Percentiles rank a stretch among this genome's conserved stretches.
Conservation (phyloP, 148 eudicot genomes). For the Vaccinium corymbosum region DNA sequence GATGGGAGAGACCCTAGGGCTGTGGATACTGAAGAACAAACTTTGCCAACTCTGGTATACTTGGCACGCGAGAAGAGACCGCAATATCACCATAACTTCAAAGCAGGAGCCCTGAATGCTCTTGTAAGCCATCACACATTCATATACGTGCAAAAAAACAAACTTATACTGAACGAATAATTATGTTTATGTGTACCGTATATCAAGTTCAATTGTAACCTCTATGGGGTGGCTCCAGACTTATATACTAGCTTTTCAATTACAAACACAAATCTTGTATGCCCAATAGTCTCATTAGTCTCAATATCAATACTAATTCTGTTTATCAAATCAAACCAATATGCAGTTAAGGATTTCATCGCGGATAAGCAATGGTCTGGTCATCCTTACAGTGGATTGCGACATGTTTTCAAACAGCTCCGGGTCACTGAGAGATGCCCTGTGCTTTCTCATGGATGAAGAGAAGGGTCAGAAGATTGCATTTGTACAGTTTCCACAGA, state of each 20-base stretch:
- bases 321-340: no score
- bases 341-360: slow-evolving; percentile 15
- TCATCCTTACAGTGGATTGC: slow-evolving; percentile 13
- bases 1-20: slow-evolving; percentile 10
- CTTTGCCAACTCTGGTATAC: slow-evolving; percentile 21
- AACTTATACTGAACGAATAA: neutral
- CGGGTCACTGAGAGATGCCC: slow-evolving; percentile 13
- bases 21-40: slow-evolving; percentile 1
- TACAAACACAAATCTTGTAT: neutral
- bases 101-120: slow-evolving; percentile 23
- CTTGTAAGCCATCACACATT: neutral
- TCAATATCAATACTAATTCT: neutral
- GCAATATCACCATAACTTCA: slow-evolving; percentile 17
- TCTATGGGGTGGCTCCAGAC: neutral
- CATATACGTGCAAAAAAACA: neutral
- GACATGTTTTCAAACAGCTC: slow-evolving; percentile 15
- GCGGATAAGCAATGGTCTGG: slow-evolving; percentile 9
- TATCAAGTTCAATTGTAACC: neutral
- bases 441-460: slow-evolving; percentile 23
- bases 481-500: slow-evolving; percentile 14
- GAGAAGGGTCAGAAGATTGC: slow-evolving; percentile 15
- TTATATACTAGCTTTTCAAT: neutral
- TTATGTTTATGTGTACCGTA: neutral
- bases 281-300: no score
- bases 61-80: slow-evolving; percentile 23